These are phyloP conservation scores for Russula abietina DNA, from an alignment of 768 basidiomycete species.

Conservation along the genomic window DNA sequence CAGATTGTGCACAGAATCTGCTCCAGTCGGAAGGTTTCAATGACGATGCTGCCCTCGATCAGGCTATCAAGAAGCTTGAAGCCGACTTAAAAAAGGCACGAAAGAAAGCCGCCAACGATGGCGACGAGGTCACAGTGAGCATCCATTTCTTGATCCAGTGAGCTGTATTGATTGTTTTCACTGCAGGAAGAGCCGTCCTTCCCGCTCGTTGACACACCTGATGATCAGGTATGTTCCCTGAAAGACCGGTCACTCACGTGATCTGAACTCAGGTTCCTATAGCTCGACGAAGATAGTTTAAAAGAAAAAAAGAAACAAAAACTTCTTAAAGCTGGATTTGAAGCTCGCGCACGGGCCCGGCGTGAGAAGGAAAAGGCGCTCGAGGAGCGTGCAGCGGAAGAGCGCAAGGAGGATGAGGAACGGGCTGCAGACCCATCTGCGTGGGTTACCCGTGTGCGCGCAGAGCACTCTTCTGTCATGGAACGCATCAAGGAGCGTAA, in stretches of 20 bases:
- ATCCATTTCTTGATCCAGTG: background rate
- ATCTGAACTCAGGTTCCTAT: background rate
- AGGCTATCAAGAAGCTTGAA: constrained; percentile 83
- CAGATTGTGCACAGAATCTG: constrained; percentile 39
- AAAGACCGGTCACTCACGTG: background rate
- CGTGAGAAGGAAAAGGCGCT: constrained; percentile 85
- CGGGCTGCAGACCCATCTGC: constrained; percentile 60
- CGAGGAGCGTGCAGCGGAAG: constrained; percentile 56
- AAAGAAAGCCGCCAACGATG: constrained; percentile 68
- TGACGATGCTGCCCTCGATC: constrained; percentile 71
- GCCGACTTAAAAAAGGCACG: constrained; percentile 64
- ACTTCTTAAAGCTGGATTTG: constrained; percentile 88
- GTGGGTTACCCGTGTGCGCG: constrained; percentile 70
- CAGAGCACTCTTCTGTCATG: constrained; percentile 83
- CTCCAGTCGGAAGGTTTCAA: constrained; percentile 67
- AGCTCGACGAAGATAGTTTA: constrained; percentile 85
- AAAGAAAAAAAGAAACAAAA: constrained; percentile 95
- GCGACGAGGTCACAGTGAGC: constrained; percentile 53
- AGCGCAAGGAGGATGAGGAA: constrained; percentile 66
- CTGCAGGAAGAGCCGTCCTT: constrained; percentile 72
- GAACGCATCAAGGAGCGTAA: constrained; percentile 78
- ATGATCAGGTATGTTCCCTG: constrained; percentile 60
- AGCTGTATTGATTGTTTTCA: background rate
- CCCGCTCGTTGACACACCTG: constrained; percentile 87
- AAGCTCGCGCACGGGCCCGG: constrained; percentile 76